Evolutionary conservation across 2,329 filamentous ascomycete genomes (phyloP).

Genomic region (Ophiostoma sp.): DNA sequence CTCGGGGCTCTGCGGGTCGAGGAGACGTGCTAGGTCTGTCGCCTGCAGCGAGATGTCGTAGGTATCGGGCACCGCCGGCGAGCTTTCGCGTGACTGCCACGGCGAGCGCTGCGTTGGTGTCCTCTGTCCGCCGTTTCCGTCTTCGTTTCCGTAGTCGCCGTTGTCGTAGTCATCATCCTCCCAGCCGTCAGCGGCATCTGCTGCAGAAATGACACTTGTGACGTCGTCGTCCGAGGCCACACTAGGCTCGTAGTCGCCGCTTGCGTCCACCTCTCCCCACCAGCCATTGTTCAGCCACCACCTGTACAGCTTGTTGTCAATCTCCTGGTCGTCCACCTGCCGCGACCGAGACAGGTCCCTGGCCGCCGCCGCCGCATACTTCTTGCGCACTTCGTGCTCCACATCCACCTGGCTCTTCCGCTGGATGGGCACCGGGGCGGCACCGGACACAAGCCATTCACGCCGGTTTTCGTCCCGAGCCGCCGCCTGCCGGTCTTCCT

Average conservation of each 20-base stretch:
- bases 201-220: conserved; percentile 72
- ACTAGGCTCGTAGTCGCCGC: conserved; percentile 66
- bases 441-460: conserved; percentile 29
- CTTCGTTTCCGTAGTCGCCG: conserved; percentile 39
- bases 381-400: conserved; percentile 68
- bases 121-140: conserved; percentile 47
- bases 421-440: conserved; percentile 46
- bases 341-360: conserved; percentile 30
- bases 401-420: conserved; percentile 52
- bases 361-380: conserved; percentile 37
- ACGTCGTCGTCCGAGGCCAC: conserved; percentile 59
- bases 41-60: conserved; percentile 56
- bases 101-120: conserved; percentile 51
- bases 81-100: conserved; percentile 44
- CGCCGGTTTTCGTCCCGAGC: not conserved
- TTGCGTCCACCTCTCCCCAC: conserved; percentile 77
- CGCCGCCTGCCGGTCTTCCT: not conserved
- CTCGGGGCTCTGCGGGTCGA: conserved; percentile 72
- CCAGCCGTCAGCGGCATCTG: conserved; percentile 35
- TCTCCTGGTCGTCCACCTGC: conserved; percentile 52
- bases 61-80: conserved; percentile 47
- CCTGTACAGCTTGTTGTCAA: conserved; percentile 70
- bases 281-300: conserved; percentile 82
- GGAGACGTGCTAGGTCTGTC: conserved; percentile 67
- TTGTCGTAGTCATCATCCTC: conserved; percentile 42